Conservation (phyloP, 176 grass and related monocot genomes). For the Hyparrhenia diplandra region DNA sequence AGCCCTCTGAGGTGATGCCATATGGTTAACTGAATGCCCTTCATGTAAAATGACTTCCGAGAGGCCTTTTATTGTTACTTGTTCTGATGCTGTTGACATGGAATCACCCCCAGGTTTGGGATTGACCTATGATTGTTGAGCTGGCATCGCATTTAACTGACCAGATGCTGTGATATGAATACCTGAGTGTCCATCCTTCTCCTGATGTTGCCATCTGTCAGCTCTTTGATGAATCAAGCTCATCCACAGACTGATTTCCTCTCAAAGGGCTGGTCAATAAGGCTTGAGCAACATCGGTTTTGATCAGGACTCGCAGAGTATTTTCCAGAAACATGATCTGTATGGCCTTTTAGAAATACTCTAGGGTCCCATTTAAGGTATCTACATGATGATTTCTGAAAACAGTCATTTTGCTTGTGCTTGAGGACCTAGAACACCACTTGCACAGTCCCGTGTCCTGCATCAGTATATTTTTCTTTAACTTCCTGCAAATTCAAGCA, state of each 20-base stretch:
- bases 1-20: neutral
- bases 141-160: neutral
- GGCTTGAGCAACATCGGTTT: neutral
- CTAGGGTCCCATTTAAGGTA: constrained; percentile 17
- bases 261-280: constrained; percentile 19
- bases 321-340: constrained; percentile 1
- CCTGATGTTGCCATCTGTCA: neutral
- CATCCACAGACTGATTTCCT: neutral
- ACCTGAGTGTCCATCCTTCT: neutral
- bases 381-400: constrained; percentile 30
- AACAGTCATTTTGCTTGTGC: constrained; percentile 23
- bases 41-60: constrained; percentile 34
- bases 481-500: neutral
- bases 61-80: constrained; percentile 35
- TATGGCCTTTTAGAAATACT: neutral
- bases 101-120: neutral
- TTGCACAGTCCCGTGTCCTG: neutral
- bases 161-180: neutral
- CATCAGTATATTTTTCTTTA: constrained; percentile 14
- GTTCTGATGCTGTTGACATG: neutral
- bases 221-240: neutral
- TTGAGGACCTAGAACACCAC: neutral
- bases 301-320: neutral
- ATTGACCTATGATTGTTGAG: neutral
- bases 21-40: constrained; percentile 1